Conservation (phyloP, 2,329 filamentous ascomycete species). For the Fusarium marasasianum region DNA sequence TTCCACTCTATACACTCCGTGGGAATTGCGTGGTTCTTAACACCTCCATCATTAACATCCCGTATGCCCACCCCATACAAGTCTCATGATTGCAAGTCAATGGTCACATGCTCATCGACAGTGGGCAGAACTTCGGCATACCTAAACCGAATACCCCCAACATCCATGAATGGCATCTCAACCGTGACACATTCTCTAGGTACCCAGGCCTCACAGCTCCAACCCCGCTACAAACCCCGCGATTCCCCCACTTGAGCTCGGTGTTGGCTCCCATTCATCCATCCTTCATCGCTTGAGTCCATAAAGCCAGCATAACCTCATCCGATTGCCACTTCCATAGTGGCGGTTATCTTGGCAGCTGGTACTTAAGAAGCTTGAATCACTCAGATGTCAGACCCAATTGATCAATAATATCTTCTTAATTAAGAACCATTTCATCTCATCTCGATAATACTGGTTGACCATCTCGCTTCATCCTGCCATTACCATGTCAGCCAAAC, state of each 20-base stretch:
- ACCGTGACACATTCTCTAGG: constrained; percentile 1
- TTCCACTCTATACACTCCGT: not conserved
- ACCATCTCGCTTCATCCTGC: not conserved
- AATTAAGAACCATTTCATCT: not conserved
- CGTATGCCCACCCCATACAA: not conserved
- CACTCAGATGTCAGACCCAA: not conserved
- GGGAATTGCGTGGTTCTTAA: constrained; percentile 2
- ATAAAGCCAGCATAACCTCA: constrained; percentile 2
- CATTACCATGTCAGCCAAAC: constrained; percentile 69
- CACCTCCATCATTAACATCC: not conserved
- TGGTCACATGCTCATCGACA: constrained; percentile 2
- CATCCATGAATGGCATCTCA: not conserved
- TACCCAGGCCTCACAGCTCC: constrained; percentile 15
- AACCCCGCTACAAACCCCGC: constrained; percentile 22
- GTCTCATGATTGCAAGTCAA: constrained; percentile 7
- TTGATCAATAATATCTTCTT: not conserved
- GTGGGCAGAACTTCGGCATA: not conserved
- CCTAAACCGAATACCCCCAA: not conserved
- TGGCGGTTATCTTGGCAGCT: not conserved
- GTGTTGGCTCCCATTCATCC: not conserved
- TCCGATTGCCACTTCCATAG: not conserved
- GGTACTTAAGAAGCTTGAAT: not conserved
- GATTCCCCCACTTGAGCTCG: constrained; percentile 23
- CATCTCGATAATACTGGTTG: not conserved
- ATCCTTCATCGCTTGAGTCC: not conserved